Base-by-base conservation (phyloP, 2,329 filamentous ascomycete species). In the Byssoonygena ceratinophila region DNA sequence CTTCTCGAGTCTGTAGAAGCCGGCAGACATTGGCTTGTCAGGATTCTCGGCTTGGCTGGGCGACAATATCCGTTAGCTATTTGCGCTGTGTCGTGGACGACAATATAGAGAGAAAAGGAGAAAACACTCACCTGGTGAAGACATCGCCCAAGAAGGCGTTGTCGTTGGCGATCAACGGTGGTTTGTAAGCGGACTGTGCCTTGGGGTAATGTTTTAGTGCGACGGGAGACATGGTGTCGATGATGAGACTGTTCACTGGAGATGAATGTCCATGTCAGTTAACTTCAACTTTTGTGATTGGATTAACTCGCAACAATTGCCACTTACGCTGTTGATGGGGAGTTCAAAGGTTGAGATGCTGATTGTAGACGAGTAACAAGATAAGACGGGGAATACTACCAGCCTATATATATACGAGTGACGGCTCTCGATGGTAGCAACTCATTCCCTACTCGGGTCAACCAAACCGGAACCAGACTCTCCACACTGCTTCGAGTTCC, bases 101-200 rank as follows among this genome's bases (percentile, higher is more conserved):
- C n/a, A n/a, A n/a, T n/a, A n/a, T n/a, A 22, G 14, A 23, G 22
- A 9, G 37, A 23, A 8, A 22, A 20, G 8, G n/a, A 49, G 11
- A 6, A 8, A 39, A 34, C 5, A 23, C 16, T 41, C 66, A 78
- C 75, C 73, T 77, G 2, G 76, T 76, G 59, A 72, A 71, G 25
- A 85, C 69, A 60, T 85, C 82, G 39, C 81, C 81, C 2, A 85
- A 74, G 63, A 74, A 85, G 27, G 81, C 81, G 61, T 85, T 85
- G 56, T 83, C 78, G 59, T 82, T 82, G 32, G 80, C 79, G 55
- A 85, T 80, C 45, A 83, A 74, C 4, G 81, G 81, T 2, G 80
- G 80, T 60, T 83, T 79, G 68, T 78, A 83, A 36, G 68, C 72
- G 23, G 71, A 74, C 63, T 83, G 79, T 0, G 79, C 80, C 61